Percentiles rank a stretch among this genome's conserved stretches.
Evolutionary conservation across 1,284 basidiomycete genomes (phyloP).

Genomic region (Rhodotorula sp.): DNA sequence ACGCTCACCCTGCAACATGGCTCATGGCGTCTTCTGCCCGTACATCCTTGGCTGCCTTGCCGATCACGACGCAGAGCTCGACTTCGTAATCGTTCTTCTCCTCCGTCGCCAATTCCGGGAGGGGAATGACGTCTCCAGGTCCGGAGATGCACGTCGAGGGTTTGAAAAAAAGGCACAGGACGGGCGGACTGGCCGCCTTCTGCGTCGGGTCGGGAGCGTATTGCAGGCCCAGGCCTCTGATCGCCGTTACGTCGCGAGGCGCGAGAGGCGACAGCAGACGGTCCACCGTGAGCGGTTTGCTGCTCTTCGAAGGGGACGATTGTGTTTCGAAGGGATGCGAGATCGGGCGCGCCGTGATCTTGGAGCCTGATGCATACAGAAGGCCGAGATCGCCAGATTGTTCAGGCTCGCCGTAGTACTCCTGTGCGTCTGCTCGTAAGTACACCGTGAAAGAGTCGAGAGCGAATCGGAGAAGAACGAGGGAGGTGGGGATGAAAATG

Average conservation of each 20-base stretch:
- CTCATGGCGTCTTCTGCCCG: conserved; percentile 70
- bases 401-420: conserved; percentile 72
- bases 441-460: too few species aligned
- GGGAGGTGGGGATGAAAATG: background rate
- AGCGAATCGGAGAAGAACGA: background rate
- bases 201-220: conserved; percentile 66
- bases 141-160: conserved; percentile 69
- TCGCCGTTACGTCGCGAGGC: conserved; percentile 56
- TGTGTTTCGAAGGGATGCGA: conserved; percentile 51
- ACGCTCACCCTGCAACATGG: conserved; percentile 63
- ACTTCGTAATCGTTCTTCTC: conserved; percentile 71
- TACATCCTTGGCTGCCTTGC: conserved; percentile 74
- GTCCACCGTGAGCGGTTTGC: conserved; percentile 62
- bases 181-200: background rate
- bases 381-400: conserved; percentile 54
- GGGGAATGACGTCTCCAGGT: conserved; percentile 53
- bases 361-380: conserved; percentile 52
- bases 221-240: conserved; percentile 76
- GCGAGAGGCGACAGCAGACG: conserved; percentile 68
- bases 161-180: conserved; percentile 69
- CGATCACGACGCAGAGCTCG: conserved; percentile 81
- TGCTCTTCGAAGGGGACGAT: conserved; percentile 56
- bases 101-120: conserved; percentile 27
- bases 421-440: background rate
- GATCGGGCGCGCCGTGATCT: conserved; percentile 68